Base-by-base conservation (phyloP, 768 basidiomycete genomes). In the Tulasnella sp. region DNA sequence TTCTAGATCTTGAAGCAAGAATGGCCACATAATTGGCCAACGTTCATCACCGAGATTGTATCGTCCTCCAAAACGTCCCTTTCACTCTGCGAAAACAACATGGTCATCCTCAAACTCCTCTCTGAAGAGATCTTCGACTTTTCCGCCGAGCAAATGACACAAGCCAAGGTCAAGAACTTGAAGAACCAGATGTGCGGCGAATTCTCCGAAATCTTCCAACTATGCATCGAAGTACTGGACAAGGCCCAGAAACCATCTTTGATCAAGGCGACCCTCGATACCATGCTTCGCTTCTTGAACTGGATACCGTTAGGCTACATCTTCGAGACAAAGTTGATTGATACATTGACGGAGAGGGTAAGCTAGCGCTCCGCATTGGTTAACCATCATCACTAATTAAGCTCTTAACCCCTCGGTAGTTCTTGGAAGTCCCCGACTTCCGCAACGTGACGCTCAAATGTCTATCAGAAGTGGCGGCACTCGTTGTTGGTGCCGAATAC, bases 241-340 rank as follows among this genome's bases (percentile, higher is more conserved):
- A 95, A 96, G 79, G 95, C 96, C n/a, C 90, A 92, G 78, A 98
- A 98, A 83, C 87, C 94, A 6, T 94, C 92, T 19, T 81, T 99
- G 73, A 95, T 98, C 83, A 95, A 87, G 80, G 92, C 90, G 17
- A 98, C 96, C 2, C 83, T 99, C 75, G 96, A 98, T 80, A 98
- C 97, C 0, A 83, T 99, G 19, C 84, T 98, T 74, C 86, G 94
- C 69, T 99, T 99, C 86, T 82, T 99, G 77, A 98, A 98, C 80
- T 98, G 97, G 97, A 99, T 99, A 77, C 97, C 97, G 65, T 83
- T 99, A 66, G 97, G 96, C 26, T 99, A 96, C 79, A 98, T 99
- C 76, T 99, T 98, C 77, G 97, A 98, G 82, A 98, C 97, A 0
- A 92, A 90, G 40, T 90, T 99, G 76, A 98, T 98, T 74, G 97